phyloP scores from a whole-genome alignment of 2,329 filamentous ascomycete genomes.

The Nakataea oryzae region DNA sequence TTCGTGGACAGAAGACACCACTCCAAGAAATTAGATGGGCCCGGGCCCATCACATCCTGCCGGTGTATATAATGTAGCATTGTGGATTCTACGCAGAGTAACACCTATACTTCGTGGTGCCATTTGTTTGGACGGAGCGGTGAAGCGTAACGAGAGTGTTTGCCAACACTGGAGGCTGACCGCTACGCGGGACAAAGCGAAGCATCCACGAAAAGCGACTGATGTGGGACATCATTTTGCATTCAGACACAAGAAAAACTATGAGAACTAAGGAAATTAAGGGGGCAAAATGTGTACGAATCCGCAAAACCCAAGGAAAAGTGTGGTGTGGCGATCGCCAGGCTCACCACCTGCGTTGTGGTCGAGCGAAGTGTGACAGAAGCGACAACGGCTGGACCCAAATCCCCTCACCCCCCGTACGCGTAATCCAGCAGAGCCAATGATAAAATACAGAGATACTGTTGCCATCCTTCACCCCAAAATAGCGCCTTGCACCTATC shows the following conservation, averaged over 20 bases:
- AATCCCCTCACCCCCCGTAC: neutral
- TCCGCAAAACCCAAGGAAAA: neutral
- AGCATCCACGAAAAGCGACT: neutral
- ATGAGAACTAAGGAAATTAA: constrained; percentile 2
- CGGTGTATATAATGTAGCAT: too few species aligned
- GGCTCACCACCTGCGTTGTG: neutral
- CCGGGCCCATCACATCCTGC: too few species aligned
- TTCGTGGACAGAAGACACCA: too few species aligned
- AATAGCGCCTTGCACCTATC: neutral
- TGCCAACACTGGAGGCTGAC: too few species aligned
- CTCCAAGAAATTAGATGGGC: too few species aligned
- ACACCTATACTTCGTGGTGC: too few species aligned
- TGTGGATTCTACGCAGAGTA: too few species aligned
- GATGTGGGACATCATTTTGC: neutral
- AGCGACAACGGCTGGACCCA: neutral
- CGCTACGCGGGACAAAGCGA: too few species aligned
- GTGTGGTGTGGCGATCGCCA: neutral
- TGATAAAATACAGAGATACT: neutral
- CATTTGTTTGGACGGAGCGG: too few species aligned
- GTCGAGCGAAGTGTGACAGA: neutral
- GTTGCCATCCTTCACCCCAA: neutral
- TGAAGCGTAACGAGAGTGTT: too few species aligned
- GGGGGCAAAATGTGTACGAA: neutral
- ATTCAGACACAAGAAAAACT: constrained; percentile 4
- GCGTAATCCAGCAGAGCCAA: neutral